phyloP scores from a whole-genome alignment of 2,329 filamentous ascomycete genomes.

The Curvularia lunata region DNA sequence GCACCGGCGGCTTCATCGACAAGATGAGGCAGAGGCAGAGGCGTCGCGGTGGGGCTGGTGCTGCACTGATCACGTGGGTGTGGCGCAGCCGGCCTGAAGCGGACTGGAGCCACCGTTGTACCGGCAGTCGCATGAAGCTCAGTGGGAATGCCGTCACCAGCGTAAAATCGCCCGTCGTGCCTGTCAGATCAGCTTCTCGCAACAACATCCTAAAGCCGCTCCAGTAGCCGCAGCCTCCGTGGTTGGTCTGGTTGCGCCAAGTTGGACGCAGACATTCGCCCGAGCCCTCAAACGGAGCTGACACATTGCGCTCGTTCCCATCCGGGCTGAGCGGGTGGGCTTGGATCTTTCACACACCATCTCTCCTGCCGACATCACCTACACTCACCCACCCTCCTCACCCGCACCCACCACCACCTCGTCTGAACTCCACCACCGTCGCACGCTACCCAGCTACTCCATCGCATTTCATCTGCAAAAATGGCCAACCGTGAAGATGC shows the following conservation, averaged over 20 bases:
- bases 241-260: constrained; percentile 25
- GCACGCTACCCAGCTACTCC: constrained; percentile 20
- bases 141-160: constrained; percentile 13
- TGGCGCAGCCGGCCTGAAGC: constrained; percentile 19
- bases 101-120: constrained; percentile 13
- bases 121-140: constrained; percentile 11
- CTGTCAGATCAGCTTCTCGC: constrained; percentile 6
- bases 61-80: constrained; percentile 17
- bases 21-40: too few species aligned
- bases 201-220: constrained; percentile 1
- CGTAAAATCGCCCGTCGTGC: constrained; percentile 7
- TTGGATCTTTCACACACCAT: constrained; percentile 25
- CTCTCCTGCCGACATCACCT: constrained; percentile 32
- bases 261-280: constrained; percentile 39
- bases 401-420: constrained; percentile 25
- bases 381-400: constrained; percentile 22
- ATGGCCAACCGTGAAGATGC: constrained; percentile 63
- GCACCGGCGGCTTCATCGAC: too few species aligned
- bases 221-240: constrained; percentile 7
- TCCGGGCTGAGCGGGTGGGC: constrained; percentile 23
- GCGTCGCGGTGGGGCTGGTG: too few species aligned
- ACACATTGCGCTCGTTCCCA: constrained; percentile 33
- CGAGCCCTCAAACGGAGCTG: constrained; percentile 41
- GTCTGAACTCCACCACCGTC: constrained; percentile 25
- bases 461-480: constrained; percentile 14